Evolutionary conservation across 257 asterid genomes (phyloP).

Genomic region (Cinchona pubescens): DNA sequence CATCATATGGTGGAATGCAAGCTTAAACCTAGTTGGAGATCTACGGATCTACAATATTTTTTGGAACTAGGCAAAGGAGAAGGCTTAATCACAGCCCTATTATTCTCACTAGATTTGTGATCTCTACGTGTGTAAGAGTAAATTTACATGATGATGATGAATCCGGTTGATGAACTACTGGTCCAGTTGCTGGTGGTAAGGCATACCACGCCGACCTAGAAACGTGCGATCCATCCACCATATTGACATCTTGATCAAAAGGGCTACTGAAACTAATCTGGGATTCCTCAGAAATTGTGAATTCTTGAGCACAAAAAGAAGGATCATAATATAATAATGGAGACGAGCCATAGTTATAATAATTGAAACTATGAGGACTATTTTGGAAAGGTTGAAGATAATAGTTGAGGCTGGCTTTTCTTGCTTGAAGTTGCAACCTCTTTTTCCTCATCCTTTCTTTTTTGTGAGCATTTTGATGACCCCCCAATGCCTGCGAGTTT

Average conservation of each 20-base stretch:
- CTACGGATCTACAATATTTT: slow-evolving; percentile 43
- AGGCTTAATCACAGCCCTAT: slow-evolving; percentile 19
- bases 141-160: slow-evolving; percentile 25
- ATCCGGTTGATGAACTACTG: slow-evolving; percentile 29
- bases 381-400: slow-evolving; percentile 57
- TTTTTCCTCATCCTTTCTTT: slow-evolving; percentile 89
- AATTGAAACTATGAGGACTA: slow-evolving; percentile 19
- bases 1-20: slow-evolving; percentile 35
- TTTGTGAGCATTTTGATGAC: slow-evolving; percentile 96
- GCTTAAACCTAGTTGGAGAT: slow-evolving; percentile 76
- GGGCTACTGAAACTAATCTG: slow-evolving; percentile 58
- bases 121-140: slow-evolving; percentile 41
- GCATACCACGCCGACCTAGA: slow-evolving; percentile 34
- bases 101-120: slow-evolving; percentile 25
- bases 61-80: slow-evolving; percentile 34
- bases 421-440: slow-evolving; percentile 73
- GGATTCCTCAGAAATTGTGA: slow-evolving; percentile 39
- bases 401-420: slow-evolving; percentile 57
- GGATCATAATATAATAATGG: slow-evolving; percentile 61
- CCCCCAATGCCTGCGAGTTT: slow-evolving; percentile 92
- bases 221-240: slow-evolving; percentile 11
- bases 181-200: slow-evolving; percentile 12
- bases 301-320: slow-evolving; percentile 25
- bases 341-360: slow-evolving; percentile 27
- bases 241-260: slow-evolving; percentile 14